phyloP scores from a whole-genome alignment of 257 asterid genomes.

The Cruciata laevipes region DNA sequence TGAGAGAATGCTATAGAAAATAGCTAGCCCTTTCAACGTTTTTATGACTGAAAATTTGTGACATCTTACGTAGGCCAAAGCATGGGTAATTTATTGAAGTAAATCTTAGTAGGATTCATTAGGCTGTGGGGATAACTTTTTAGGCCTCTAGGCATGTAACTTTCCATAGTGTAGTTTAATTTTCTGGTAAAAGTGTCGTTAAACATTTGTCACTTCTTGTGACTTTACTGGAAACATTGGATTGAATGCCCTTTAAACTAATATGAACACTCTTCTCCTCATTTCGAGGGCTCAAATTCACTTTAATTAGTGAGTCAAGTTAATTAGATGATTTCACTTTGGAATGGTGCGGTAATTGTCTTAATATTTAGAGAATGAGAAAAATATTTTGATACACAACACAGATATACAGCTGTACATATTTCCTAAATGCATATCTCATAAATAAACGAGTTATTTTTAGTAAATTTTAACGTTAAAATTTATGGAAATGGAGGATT shows the following conservation, averaged over 20 bases:
- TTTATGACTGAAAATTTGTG: background rate
- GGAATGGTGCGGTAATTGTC: too few species aligned
- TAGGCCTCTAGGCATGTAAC: background rate
- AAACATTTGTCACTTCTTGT: constrained; percentile 15
- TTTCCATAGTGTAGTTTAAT: background rate
- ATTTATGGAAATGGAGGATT: too few species aligned
- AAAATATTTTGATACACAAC: too few species aligned
- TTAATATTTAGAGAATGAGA: too few species aligned
- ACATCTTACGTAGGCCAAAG: constrained; percentile 8
- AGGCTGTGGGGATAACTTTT: background rate
- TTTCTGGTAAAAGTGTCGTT: background rate
- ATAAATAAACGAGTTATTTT: too few species aligned
- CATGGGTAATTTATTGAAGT: too few species aligned
- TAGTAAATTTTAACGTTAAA: too few species aligned
- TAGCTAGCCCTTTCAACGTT: background rate
- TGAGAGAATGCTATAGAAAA: background rate
- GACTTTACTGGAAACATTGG: constrained; percentile 23
- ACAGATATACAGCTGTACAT: too few species aligned
- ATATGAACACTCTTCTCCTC: constrained; percentile 4
- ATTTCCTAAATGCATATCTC: too few species aligned
- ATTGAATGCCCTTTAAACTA: background rate
- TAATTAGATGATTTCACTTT: too few species aligned
- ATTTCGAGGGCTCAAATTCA: constrained; percentile 24
- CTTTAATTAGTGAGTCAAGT: too few species aligned
- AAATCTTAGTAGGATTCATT: too few species aligned